Evolutionary conservation across 192 early-diverging fungal genomes (phyloP), one percentile per base, ranked within the genome.

Genomic region (Cladochytrium replicatum): DNA sequence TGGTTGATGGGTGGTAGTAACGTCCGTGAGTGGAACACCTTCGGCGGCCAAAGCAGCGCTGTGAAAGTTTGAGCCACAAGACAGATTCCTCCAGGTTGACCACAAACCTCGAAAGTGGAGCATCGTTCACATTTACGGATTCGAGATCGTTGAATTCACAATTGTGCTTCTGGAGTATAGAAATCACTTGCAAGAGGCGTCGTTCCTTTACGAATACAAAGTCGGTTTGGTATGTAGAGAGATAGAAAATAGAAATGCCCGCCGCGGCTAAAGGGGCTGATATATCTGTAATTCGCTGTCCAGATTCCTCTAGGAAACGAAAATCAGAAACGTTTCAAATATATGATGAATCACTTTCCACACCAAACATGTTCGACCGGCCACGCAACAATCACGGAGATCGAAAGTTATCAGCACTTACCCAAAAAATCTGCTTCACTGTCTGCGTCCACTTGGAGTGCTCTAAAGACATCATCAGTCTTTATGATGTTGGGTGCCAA

Each of bases 171-270:
- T 72, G 71, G 0, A 83, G 50, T 11, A 66, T 69, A 13, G 61
- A 51, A 19, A 76, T 64, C n/a, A 75, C 80, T 19, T 74, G 52
- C 23, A 67, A 48, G 13, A 85, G 59, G 13, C 72, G 66, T 17
- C 64, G 54, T 42, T 85, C 80, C 53, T 81, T 79, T n/a, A 83
- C 80, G 67, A 84, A 73, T 24, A 84, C 63, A 38, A 81, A 69
- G 41, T 85, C 83, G 0, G 81, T 85, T 56, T 84, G 80, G 58
- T 85, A 85, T 3, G 83, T 85, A 1, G 72, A 76, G 55, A 83
- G 71, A 53, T 83, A 85, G 38, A 85, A 84, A 39, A 85, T 82
- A 24, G 78, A 81, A 25, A 85, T 74, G 53, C 74, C 76, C 9
- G 72, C 76, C 42, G 61, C 63, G 27, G 72, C 72, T 24, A 81